Base-by-base conservation (phyloP, 768 basidiomycete species). In the Mycena latifolia region DNA sequence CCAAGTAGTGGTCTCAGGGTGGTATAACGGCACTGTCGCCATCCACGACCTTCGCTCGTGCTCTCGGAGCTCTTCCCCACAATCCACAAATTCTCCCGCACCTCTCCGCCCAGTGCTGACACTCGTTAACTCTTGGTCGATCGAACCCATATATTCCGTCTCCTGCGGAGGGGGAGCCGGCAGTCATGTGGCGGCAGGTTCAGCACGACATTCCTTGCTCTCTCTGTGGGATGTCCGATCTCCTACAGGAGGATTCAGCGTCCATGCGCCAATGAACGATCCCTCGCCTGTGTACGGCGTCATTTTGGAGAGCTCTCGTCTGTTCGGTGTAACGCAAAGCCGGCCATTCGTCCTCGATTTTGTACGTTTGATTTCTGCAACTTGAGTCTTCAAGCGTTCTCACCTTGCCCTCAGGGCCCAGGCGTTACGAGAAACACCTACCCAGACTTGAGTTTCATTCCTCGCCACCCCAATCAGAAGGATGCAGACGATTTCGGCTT, bases 341-440 rank as follows among this genome's bases (percentile, higher is more conserved):
- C 79, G 93, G 47, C 86, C 91, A 8, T 94, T 93, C 73, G 88
- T 93, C 15, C 88, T 89, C 56, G 93, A 95, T 76, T 94, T 95
- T 72, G 85, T 85, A 70, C 75, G 82, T 79, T 27, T 37, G 15
- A 22, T 28, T 77, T 37, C 63, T 41, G 17, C 17, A 33, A 14
- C 28, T 54, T 33, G 2, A 35, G n/a, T 20, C n/a, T n/a, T 37
- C 20, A 25, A 8, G 28, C 37, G 71, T 39, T 33, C 50, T 64
- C 28, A 48, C 53, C 43, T 52, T 67, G 12, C 24, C 4, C 7
- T 39, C 47, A 85, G 84, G 92, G 92, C 10, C 87, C 88, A 10
- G 87, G 85, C 12, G 85, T 90, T 17, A 82, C 77, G 2, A 74
- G 76, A 33, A 80, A 82, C 51, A 91, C 91, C 11, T 92, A 91